Conservation (phyloP, 2,329 filamentous ascomycete species). For the Keithomyces neogunnii region DNA sequence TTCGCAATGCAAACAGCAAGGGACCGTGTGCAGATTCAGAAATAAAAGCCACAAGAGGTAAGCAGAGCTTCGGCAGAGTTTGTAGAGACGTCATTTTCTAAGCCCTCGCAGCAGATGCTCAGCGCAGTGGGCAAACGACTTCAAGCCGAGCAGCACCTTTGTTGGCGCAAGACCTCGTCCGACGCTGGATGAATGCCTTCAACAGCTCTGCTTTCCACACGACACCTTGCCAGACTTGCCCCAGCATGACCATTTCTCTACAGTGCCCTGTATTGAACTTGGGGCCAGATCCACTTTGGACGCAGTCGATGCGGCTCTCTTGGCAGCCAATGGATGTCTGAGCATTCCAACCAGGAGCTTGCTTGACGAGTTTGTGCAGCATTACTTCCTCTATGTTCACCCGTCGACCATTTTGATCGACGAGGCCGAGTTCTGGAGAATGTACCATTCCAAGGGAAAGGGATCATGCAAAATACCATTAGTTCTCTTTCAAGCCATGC, state of each 20-base stretch:
- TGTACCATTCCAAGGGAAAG: neutral
- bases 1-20: neutral
- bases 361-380: neutral
- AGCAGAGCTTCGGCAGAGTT: neutral
- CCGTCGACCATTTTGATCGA: neutral
- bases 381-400: constrained; percentile 1
- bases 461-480: neutral
- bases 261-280: neutral
- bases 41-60: neutral
- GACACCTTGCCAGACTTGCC: neutral
- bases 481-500: neutral
- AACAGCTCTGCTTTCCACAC: neutral
- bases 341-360: neutral
- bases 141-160: neutral
- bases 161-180: neutral
- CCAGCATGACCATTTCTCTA: neutral
- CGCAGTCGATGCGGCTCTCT: neutral
- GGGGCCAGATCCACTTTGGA: neutral
- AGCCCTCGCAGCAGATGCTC: neutral
- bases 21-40: neutral
- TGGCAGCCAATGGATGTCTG: neutral
- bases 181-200: neutral
- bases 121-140: neutral
- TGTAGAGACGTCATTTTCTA: neutral
- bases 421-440: neutral